Evolutionary conservation across 495 filamentous ascomycete genomes (phyloP).

Genomic region (Penicillium parvum): DNA sequence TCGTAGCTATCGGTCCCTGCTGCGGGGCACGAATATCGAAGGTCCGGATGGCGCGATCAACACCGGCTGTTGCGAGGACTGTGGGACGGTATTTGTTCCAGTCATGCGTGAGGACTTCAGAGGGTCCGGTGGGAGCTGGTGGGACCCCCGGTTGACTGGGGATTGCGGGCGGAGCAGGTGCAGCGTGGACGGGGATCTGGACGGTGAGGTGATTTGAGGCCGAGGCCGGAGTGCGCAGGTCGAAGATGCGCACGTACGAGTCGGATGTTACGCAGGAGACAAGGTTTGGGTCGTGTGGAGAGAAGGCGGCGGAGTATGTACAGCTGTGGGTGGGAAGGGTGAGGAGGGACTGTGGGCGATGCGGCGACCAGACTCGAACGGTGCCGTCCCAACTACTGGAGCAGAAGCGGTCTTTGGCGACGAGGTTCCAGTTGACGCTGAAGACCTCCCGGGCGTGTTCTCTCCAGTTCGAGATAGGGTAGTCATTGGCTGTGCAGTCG

Average conservation of each 20-base stretch:
- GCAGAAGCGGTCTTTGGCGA: conserved; percentile 84
- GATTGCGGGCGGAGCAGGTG: conserved; percentile 39
- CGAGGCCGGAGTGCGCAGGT: conserved; percentile 75
- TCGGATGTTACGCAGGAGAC: conserved; percentile 81
- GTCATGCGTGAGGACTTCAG: conserved; percentile 88
- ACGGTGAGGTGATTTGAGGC: conserved; percentile 78
- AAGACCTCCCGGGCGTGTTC: conserved; percentile 92
- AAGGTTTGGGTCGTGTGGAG: conserved; percentile 70
- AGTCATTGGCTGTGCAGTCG: conserved; percentile 70
- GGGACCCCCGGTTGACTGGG: conserved; percentile 33
- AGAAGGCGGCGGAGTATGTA: conserved; percentile 82
- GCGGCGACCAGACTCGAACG: conserved; percentile 86
- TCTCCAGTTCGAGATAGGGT: conserved; percentile 81
- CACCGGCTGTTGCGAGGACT: conserved; percentile 79
- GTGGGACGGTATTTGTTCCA: conserved; percentile 96
- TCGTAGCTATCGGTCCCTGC: conserved; percentile 62
- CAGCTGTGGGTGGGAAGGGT: conserved; percentile 88
- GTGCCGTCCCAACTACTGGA: conserved; percentile 93
- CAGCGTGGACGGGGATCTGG: conserved; percentile 71
- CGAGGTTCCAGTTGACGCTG: conserved; percentile 84
- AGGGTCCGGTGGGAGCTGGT: conserved; percentile 41
- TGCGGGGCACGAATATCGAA: conserved; percentile 78
- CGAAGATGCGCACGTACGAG: conserved; percentile 81
- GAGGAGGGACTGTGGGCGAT: conserved; percentile 61
- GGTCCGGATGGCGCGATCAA: conserved; percentile 80